Evolutionary conservation across 495 filamentous ascomycete species (phyloP).

Genomic region (Glonium stellatum): DNA sequence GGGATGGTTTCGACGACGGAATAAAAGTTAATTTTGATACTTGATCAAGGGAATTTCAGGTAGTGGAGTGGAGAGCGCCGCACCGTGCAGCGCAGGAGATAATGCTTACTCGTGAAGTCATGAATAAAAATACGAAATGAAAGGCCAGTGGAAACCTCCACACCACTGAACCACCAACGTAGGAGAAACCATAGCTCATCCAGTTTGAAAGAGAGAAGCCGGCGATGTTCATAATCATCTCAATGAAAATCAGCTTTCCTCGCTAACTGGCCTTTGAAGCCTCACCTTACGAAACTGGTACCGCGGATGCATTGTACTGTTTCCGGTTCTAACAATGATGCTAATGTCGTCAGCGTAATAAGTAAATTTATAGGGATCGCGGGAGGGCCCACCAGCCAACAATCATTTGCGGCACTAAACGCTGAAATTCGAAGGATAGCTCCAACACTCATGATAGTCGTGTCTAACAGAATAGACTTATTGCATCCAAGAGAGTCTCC

Average conservation of each 20-base stretch:
- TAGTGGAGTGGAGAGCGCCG: background rate
- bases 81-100: background rate
- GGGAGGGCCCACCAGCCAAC: slow-evolving; percentile 43
- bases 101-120: slow-evolving; percentile 40
- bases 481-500: slow-evolving; percentile 55
- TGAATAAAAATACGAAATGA: slow-evolving; percentile 52
- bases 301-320: slow-evolving; percentile 60
- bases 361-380: background rate
- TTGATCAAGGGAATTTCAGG: background rate
- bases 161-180: slow-evolving; percentile 39
- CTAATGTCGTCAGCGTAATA: background rate
- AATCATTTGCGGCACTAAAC: slow-evolving; percentile 57
- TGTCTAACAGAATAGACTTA: slow-evolving; percentile 50
- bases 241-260: slow-evolving; percentile 55
- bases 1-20: slow-evolving; percentile 56
- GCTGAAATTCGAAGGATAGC: slow-evolving; percentile 58
- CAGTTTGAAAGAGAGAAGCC: slow-evolving; percentile 51
- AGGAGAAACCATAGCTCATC: slow-evolving; percentile 53
- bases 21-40: background rate
- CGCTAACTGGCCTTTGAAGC: slow-evolving; percentile 52
- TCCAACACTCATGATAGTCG: slow-evolving; percentile 53
- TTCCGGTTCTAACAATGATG: slow-evolving; percentile 48
- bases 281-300: slow-evolving; percentile 60
- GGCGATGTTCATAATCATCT: slow-evolving; percentile 55
- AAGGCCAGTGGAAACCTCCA: slow-evolving; percentile 55